Evolutionary conservation across 2,329 filamentous ascomycete species (phyloP), one percentile per base, ranked within the genome.

Genomic region (Colletotrichum sp.): DNA sequence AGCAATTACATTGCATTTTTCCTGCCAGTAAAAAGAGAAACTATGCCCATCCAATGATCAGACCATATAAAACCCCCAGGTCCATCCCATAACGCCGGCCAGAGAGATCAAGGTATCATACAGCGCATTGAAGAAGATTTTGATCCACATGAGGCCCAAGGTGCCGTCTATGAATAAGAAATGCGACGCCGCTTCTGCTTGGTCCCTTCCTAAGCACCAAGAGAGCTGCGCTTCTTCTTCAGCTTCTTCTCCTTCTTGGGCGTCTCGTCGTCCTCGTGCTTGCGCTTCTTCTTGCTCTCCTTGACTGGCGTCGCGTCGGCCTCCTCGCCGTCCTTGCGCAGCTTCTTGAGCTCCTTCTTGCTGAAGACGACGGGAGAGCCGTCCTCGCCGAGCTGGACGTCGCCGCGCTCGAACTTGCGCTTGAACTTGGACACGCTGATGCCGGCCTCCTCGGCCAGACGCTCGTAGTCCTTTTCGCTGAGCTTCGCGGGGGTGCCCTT

Each of bases 341-440:
- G 86, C 88, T 94, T 94, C 90, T 95, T 95, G 81, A 93, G 84
- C 63, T 95, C 93, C 87, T 95, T 95, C 89, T 95, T 95, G 88
- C 92, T 94, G 80, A 93, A 85, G 6, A 94, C 88, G 79, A 91
- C 89, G 55, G 94, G 92, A 68, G 89, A 92, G 73, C 94, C 94
- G 77, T 94, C 91, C 15, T 87, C 86, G 79, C 89, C 89, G 78
- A 95, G 87, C 82, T 92, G 88, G 78, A 96, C 93, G 81, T 95
- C 93, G 49, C 94, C 94, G 77, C 93, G 90, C 85, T 95, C 94
- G 79, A 92, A 92, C 89, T 95, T 95, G 84, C 93, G 90, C 88
- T 94, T 92, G 87, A 95, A 96, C 86, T 95, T 94, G 87, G 92
- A 92, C 70, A 94, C 90, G 9, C 93, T 94, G 75, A 96, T 88